Conservation (phyloP, 2,329 filamentous ascomycete genomes). For the Xylariaceae sp. region DNA sequence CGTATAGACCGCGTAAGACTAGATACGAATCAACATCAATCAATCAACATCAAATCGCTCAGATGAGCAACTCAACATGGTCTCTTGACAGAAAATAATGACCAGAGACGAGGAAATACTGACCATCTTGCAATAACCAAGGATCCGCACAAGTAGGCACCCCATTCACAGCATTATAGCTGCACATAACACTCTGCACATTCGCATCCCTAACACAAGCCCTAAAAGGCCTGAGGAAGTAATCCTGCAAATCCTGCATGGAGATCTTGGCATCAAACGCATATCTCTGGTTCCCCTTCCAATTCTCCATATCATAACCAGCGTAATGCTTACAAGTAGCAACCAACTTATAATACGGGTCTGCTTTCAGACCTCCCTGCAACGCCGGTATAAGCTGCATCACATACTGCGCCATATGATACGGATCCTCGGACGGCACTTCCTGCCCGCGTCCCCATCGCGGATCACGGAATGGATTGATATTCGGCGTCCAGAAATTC, state of each 20-base stretch:
- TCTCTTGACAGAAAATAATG: background rate
- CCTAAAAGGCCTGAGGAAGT: conserved; percentile 63
- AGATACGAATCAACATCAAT: background rate
- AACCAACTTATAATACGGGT: conserved; percentile 37
- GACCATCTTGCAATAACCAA: conserved; percentile 50
- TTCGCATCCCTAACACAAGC: conserved; percentile 55
- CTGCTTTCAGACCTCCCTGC: conserved; percentile 33
- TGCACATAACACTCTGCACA: conserved; percentile 57
- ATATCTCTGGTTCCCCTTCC: conserved; percentile 40
- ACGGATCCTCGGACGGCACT: conserved; percentile 56
- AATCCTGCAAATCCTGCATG: conserved; percentile 61
- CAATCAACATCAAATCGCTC: background rate
- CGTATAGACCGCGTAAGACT: conserved; percentile 61
- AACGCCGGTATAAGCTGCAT: conserved; percentile 51
- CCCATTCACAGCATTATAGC: conserved; percentile 62
- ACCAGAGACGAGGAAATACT: background rate
- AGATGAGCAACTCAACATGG: background rate
- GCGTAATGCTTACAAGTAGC: conserved; percentile 59
- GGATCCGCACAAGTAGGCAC: conserved; percentile 60
- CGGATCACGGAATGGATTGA: conserved; percentile 62
- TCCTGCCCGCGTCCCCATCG: conserved; percentile 60
- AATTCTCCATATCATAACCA: conserved; percentile 53
- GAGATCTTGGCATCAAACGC: conserved; percentile 54
- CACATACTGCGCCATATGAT: conserved; percentile 48
- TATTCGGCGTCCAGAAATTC: conserved; percentile 64